Evolutionary conservation across 192 early-diverging fungal genomes (phyloP), one percentile per base, ranked within the genome.

Genomic region (Coemansia sp.): DNA sequence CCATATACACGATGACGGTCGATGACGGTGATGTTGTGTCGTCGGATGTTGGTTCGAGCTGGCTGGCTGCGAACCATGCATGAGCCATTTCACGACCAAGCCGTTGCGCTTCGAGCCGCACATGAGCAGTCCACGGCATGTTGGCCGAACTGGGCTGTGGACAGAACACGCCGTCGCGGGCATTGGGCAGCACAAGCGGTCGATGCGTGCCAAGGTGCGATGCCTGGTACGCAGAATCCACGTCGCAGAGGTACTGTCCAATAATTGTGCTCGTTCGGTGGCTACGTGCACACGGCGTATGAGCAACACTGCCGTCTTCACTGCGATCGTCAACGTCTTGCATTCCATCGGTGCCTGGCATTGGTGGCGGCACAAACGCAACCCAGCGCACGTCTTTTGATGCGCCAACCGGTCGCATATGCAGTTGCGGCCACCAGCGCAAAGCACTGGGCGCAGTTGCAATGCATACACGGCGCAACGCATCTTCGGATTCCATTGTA

Each of bases 341-440:
- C 29, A 9, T 32, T 32, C 29, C 29, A 7, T 32, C 29, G 7
- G 29, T 32, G 29, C 29, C 5, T 32, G 29, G 43, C 47, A 19
- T 8, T 16, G 3, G 18, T 7, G 51, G 37, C 14, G 77, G 77
- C 29, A 71, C 55, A 54, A 80, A 68, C 4, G 68, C 58, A 10
- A 57, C 56, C 77, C 77, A 80, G 16, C 68, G 71, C 18, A 80
- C 61, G 51, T 80, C 71, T 62, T 80, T 80, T 9, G 77, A 67
- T 4, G 71, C 68, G 37, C 77, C 77, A 11, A 80, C 50, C 13
- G 77, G 77, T 12, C 77, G 71, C 71, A 80, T 80, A 13, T 80
- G 77, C 71, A 80, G 54, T 57, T 70, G 71, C 32, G 68, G 14
- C 77, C 77, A 80, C 77, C 77, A 80, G 38, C 77, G 77, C 64